These are phyloP conservation scores for Laguncularia racemosa DNA, from an alignment of 345 rosid species.

Conservation along the genomic window DNA sequence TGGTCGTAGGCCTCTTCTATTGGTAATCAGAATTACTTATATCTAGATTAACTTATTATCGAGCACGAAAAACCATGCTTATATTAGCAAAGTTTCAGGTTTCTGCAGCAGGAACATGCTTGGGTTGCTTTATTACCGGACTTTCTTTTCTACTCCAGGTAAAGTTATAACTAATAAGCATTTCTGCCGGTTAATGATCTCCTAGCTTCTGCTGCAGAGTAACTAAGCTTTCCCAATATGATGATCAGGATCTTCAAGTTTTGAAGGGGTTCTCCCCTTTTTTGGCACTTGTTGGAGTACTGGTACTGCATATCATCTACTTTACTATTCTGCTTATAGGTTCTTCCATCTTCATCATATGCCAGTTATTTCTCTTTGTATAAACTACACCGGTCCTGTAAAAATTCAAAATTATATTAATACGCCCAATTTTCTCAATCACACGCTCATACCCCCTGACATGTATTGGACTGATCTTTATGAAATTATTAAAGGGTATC, in stretches of 20 bases:
- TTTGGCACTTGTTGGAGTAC: conserved; percentile 42
- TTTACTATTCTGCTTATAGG: background rate
- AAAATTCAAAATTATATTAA: no score
- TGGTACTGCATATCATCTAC: conserved; percentile 24
- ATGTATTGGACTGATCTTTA: no score
- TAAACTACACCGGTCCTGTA: no score
- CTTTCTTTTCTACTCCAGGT: conserved; percentile 55
- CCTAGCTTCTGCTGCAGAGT: no score
- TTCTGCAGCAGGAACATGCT: conserved; percentile 78
- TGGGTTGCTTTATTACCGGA: conserved; percentile 60
- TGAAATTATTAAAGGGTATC: no score
- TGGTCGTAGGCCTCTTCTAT: conserved; percentile 64
- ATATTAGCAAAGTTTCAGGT: conserved; percentile 30
- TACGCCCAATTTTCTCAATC: no score
- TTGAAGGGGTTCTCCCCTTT: conserved; percentile 36
- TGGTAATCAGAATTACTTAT: conserved; percentile 32
- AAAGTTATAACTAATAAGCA: background rate
- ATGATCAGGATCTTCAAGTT: conserved; percentile 34
- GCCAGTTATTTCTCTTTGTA: no score
- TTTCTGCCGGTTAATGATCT: background rate
- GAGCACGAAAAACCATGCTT: background rate
- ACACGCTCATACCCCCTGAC: no score
- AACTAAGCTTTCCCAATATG: background rate
- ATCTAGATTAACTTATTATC: background rate
- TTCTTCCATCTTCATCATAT: background rate